Evolutionary conservation across 1,284 basidiomycete genomes (phyloP), one percentile per base, ranked within the genome.

Genomic region (Singerocomus rubriflavus): DNA sequence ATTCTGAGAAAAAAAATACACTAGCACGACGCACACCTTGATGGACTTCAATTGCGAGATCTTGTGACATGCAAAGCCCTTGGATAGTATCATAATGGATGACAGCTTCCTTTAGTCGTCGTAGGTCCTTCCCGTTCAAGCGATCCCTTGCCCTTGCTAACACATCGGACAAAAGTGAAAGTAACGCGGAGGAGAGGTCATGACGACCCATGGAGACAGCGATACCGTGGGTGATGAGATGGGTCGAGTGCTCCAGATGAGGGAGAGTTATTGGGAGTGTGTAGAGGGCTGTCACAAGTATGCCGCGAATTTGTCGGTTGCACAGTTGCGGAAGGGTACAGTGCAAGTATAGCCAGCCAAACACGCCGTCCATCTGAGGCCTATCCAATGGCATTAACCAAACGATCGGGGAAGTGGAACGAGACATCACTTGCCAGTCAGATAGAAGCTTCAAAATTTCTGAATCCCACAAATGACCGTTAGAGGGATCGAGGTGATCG

Each of bases 281-380:
- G 38, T 73, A 70, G 6, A 76, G 58, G 8, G 57, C 53, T 1
- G 68, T 58, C n/a, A 67, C 29, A n/a, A 77, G 60, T 25, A 58
- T 52, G 6, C 44, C 40, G n/a, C 66, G 58, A 26, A 49, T 55
- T 8, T 44, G 35, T n/a, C 25, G 29, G n/a, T 70, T 58, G 4
- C 48, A 53, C 10, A 73, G 38, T 36, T 53, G 40, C 40, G 30
- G 40, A 33, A 59, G 54, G 3, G 58, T 51, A 6, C 73, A 67
- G 51, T 82, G 73, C 7, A 76, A 49, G 55, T 79, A 78, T 17
- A 83, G 53, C 58, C 68, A 71, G 13, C 73, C 70, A 48, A 82
- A 80, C 2, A 57, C 45, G 8, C 77, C 50, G 9, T 54, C 51
- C 12, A 50, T 2, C 16, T 33, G 37, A 40, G 43, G 50, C 42